Conservation (phyloP, 306 rosid genomes). For the Dryas drummondii region DNA sequence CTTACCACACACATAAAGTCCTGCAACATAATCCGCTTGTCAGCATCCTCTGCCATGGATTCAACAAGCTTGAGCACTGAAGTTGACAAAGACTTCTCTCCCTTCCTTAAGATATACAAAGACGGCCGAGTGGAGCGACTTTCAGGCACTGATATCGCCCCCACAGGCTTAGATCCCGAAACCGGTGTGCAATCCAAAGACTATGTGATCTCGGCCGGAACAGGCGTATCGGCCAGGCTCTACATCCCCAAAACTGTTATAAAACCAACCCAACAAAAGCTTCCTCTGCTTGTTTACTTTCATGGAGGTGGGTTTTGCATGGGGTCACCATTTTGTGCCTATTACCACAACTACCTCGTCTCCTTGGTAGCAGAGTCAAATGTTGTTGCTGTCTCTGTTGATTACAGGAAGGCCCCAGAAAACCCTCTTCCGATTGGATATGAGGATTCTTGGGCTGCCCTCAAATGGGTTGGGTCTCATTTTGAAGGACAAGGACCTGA, state of each 20-base stretch:
- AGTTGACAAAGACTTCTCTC: constrained; percentile 41
- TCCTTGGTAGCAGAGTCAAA: constrained; percentile 39
- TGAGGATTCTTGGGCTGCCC: constrained; percentile 60
- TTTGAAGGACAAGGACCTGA: constrained; percentile 45
- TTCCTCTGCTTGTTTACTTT: constrained; percentile 60
- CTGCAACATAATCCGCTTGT: not conserved
- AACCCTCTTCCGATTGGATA: constrained; percentile 53
- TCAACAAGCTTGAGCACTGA: constrained; percentile 26
- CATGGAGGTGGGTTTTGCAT: constrained; percentile 78
- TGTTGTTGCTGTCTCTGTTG: constrained; percentile 57
- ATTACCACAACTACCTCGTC: constrained; percentile 46
- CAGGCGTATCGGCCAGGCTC: constrained; percentile 52
- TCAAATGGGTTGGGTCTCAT: constrained; percentile 65
- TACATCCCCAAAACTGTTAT: constrained; percentile 44
- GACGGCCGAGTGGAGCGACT: constrained; percentile 57
- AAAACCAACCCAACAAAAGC: constrained; percentile 26
- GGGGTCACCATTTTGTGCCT: constrained; percentile 53
- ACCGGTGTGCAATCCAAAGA: constrained; percentile 70
- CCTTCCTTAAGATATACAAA: constrained; percentile 55
- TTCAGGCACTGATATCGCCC: constrained; percentile 35
- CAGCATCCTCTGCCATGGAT: constrained; percentile 36
- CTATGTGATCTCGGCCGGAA: constrained; percentile 46
- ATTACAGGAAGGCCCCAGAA: constrained; percentile 71
- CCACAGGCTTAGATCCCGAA: constrained; percentile 40
- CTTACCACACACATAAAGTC: not conserved